Evolutionary conservation across 2,329 filamentous ascomycete genomes (phyloP).

Genomic region (Cladophialophora exuberans): DNA sequence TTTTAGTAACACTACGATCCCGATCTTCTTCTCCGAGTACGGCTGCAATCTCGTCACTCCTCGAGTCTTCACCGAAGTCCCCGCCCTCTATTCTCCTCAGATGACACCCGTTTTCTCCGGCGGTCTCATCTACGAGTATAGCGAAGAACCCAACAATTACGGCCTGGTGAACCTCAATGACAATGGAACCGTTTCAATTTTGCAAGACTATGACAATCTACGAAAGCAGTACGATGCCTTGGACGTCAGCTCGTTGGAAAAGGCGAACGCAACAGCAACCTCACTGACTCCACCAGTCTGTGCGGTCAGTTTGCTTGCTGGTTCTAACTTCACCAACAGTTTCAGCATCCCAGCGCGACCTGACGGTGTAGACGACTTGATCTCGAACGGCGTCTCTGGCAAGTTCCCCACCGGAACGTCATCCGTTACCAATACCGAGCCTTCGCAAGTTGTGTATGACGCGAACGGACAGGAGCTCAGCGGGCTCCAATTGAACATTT

Average conservation of each 20-base stretch:
- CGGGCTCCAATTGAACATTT: constrained; percentile 62
- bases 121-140: constrained; percentile 58
- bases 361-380: constrained; percentile 69
- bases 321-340: constrained; percentile 71
- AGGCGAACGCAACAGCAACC: constrained; percentile 61
- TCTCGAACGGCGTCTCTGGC: constrained; percentile 70
- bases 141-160: constrained; percentile 52
- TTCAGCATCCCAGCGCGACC: constrained; percentile 76
- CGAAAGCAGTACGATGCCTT: constrained; percentile 74
- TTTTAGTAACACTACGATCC: constrained; percentile 61
- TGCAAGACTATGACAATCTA: constrained; percentile 72
- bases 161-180: constrained; percentile 64
- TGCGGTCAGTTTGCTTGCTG: constrained; percentile 66
- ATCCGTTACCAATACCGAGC: constrained; percentile 58
- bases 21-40: constrained; percentile 70
- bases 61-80: constrained; percentile 64
- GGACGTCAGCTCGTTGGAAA: constrained; percentile 69
- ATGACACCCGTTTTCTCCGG: constrained; percentile 64
- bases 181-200: constrained; percentile 61
- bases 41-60: constrained; percentile 64
- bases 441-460: constrained; percentile 61
- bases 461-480: constrained; percentile 62
- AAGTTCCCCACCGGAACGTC: constrained; percentile 68
- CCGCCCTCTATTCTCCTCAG: constrained; percentile 60
- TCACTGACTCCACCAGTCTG: constrained; percentile 66